Evolutionary conservation across 371 early-diverging fungal genomes (phyloP).

Genomic region (Mucor indicus): DNA sequence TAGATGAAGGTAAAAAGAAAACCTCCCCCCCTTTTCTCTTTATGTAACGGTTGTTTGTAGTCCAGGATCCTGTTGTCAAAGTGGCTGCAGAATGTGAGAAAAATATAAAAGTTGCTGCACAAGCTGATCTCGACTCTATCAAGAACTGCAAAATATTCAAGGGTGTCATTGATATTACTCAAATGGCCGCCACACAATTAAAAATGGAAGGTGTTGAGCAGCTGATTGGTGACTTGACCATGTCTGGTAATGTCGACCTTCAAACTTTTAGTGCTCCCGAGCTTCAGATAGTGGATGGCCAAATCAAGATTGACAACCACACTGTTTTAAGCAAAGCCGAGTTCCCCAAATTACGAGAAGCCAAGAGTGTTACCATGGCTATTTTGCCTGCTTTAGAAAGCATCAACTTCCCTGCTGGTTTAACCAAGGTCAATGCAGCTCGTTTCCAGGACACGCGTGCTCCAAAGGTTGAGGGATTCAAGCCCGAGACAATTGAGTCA

Average conservation of each 20-base stretch:
- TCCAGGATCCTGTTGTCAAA: too few species aligned
- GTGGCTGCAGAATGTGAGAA: slow-evolving; percentile 9
- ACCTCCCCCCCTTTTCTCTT: too few species aligned
- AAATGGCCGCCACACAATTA: slow-evolving; percentile 12
- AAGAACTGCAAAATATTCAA: slow-evolving; percentile 40
- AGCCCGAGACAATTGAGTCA: slow-evolving; percentile 26
- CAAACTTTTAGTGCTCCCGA: slow-evolving; percentile 37
- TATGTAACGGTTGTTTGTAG: too few species aligned
- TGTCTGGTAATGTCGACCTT: slow-evolving; percentile 37
- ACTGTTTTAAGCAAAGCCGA: slow-evolving; percentile 34
- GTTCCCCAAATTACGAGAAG: slow-evolving; percentile 38
- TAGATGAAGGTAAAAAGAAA: too few species aligned
- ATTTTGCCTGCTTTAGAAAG: slow-evolving; percentile 44
- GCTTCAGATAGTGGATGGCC: slow-evolving; percentile 43
- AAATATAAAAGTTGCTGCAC: slow-evolving; percentile 19
- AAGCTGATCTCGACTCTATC: slow-evolving; percentile 47
- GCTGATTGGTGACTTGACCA: slow-evolving; percentile 40
- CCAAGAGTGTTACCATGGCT: slow-evolving; percentile 33
- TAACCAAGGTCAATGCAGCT: slow-evolving; percentile 35
- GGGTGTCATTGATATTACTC: slow-evolving; percentile 44
- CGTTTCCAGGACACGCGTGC: slow-evolving; percentile 48
- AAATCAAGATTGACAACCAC: slow-evolving; percentile 45
- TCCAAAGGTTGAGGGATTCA: slow-evolving; percentile 41
- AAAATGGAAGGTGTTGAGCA: slow-evolving; percentile 35
- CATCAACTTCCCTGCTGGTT: slow-evolving; percentile 41